Conservation (phyloP, 371 early-diverging fungal genomes). For the Circinella umbellata region DNA sequence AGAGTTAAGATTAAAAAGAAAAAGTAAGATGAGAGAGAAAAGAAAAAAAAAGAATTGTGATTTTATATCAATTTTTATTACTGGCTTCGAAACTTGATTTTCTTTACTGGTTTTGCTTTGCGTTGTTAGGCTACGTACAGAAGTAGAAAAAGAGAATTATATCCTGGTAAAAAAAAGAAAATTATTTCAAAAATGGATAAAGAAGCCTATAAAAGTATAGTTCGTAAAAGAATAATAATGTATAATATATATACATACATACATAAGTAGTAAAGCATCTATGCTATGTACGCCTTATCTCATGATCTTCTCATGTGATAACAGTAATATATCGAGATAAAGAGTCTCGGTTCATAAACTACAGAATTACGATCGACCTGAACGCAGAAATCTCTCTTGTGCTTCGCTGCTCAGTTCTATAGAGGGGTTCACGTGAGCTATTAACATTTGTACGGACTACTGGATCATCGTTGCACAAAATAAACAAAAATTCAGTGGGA, state of each 20-base stretch:
- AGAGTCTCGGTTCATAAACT: neutral
- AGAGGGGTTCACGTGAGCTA: neutral
- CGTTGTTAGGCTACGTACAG: slow-evolving; percentile 12
- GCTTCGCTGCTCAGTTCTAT: neutral
- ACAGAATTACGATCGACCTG: too few species aligned
- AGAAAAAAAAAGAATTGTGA: neutral
- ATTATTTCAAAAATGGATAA: too few species aligned
- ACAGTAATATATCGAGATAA: too few species aligned
- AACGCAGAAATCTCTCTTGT: too few species aligned
- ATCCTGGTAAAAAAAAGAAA: too few species aligned
- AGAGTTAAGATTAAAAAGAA: neutral
- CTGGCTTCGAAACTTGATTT: neutral
- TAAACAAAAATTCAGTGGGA: neutral
- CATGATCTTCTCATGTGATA: too few species aligned
- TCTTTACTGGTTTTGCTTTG: slow-evolving; percentile 18
- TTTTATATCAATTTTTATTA: neutral
- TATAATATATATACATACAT: too few species aligned
- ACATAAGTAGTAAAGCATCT: too few species aligned
- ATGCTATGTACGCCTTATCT: too few species aligned
- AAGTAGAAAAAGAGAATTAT: neutral
- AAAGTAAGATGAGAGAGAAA: neutral
- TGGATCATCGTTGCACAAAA: neutral
- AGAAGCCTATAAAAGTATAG: too few species aligned
- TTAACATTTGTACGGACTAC: neutral
- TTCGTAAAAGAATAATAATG: too few species aligned